A percentile compares a stretch with the other conserved stretches of the same genome.
These are phyloP conservation scores for Saccharomycopsis malanga DNA, from an alignment of 805 yeast species.

Conservation along the genomic window DNA sequence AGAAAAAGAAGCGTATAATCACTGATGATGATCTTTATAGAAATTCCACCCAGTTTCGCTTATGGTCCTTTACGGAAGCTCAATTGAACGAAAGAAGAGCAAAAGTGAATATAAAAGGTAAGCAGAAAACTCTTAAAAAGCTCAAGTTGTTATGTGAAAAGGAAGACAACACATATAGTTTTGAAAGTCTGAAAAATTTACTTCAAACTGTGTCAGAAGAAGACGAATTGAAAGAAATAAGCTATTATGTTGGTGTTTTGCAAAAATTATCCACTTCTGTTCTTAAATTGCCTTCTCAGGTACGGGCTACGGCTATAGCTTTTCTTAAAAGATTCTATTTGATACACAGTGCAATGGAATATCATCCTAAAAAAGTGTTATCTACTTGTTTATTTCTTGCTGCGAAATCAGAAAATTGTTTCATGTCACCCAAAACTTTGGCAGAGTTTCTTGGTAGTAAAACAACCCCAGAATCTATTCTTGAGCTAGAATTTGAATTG, in stretches of 20 bases:
- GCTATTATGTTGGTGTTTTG: conserved; percentile 66
- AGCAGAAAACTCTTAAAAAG: conserved; percentile 28
- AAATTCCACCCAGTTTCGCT: conserved; percentile 71
- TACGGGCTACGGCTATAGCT: conserved; percentile 71
- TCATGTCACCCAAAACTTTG: conserved; percentile 77
- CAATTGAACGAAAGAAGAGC: conserved; percentile 44
- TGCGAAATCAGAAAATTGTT: conserved; percentile 87
- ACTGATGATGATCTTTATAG: conserved; percentile 85
- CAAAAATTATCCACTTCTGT: conserved; percentile 56
- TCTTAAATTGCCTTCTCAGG: conserved; percentile 82
- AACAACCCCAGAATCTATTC: conserved; percentile 56
- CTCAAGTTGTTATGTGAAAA: conserved; percentile 29
- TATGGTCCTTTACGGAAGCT: conserved; percentile 75
- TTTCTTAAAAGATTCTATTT: conserved; percentile 78
- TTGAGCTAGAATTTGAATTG: conserved; percentile 73
- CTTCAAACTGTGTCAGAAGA: conserved; percentile 46
- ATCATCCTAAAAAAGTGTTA: conserved; percentile 79
- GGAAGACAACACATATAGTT: conserved; percentile 25
- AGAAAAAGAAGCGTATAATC: conserved; percentile 30
- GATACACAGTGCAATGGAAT: conserved; percentile 74
- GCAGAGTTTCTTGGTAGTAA: conserved; percentile 45
- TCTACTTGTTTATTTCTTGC: conserved; percentile 81
- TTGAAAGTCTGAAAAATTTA: conserved; percentile 26
- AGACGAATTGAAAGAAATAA: conserved; percentile 65
- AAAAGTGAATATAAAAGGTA: conserved; percentile 51